Conservation (phyloP, 2,329 filamentous ascomycete species). For the Beauveria pseudobassiana region DNA sequence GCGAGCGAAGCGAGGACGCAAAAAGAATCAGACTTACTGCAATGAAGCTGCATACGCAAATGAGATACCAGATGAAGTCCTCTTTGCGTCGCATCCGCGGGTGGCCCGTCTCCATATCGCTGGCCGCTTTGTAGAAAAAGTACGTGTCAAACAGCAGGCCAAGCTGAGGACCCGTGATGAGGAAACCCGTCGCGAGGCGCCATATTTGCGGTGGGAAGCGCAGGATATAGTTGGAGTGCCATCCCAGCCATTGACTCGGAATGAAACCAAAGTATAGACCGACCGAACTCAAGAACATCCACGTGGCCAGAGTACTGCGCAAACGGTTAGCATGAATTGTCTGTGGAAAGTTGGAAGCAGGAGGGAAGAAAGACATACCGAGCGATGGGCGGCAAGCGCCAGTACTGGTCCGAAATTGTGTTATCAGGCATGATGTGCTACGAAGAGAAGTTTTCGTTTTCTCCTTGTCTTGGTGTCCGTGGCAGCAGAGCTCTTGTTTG, state of each 20-base stretch:
- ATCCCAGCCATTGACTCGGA: conserved; percentile 42
- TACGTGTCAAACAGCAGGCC: conserved; percentile 66
- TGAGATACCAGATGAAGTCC: conserved; percentile 72
- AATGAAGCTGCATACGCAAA: conserved; percentile 64
- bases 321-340: conserved; percentile 10
- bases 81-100: conserved; percentile 67
- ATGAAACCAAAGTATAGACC: conserved; percentile 51
- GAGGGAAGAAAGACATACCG: conserved; percentile 26
- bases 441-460: conserved; percentile 9
- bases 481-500: not conserved
- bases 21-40: conserved; percentile 56
- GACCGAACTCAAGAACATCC: conserved; percentile 42
- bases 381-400: conserved; percentile 33
- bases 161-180: conserved; percentile 31
- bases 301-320: conserved; percentile 10
- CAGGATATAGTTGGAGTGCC: conserved; percentile 44
- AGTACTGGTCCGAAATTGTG: conserved; percentile 26
- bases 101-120: conserved; percentile 63
- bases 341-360: not conserved
- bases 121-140: conserved; percentile 68
- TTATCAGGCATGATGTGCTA: conserved; percentile 11
- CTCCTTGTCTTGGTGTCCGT: not conserved
- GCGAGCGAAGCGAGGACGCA: conserved; percentile 16
- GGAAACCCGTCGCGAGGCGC: conserved; percentile 34
- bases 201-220: conserved; percentile 39